Evolutionary conservation across 495 filamentous ascomycete genomes (phyloP), one percentile per base, ranked within the genome.

Genomic region (Aspergillus asperescens): DNA sequence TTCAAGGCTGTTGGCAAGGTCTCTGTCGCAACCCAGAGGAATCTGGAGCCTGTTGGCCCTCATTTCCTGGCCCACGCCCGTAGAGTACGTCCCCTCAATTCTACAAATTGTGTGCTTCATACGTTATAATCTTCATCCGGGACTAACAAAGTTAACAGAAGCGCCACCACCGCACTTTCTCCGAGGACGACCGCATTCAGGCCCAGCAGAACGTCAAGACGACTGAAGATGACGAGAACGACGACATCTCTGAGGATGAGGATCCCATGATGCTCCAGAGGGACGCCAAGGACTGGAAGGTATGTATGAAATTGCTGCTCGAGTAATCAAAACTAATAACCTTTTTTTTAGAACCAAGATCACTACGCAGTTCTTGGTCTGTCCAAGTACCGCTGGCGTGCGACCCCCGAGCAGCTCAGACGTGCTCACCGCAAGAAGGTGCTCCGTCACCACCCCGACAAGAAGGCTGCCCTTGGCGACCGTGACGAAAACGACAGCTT

Each of bases 201-300:
- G 93, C 93, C 23, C 86, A 92, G 73, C 82, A 92, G 65, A 91
- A 84, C 54, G 91, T 90, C 62, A 93, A 93, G 82, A 96, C 93
- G 72, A 84, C 93, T 43, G 93, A 97, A 71, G 89, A 92, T 54
- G 88, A 96, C 48, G 86, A 95, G 49, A 81, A 84, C 39, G 85
- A 84, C 59, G 89, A 96, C 48, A 91, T 93, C 70, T 91, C 87
- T 74, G 93, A 98, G 73, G 73, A 84, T 31, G 93, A 98, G 71
- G 89, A 95, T 62, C 83, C 87, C 44, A 77, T 93, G 76, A 87
- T 96, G 82, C 84, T 97, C 12, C 75, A 83, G 60, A 82, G 91
- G 23, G 91, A 98, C 59, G 89, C 93, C 54, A 98, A 98, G 78
- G 93, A 98, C 79, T 98, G 93, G 93, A 98, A 98, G 87, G 90